Base-by-base conservation (phyloP, 371 early-diverging fungal species). In the Entomophthora muscae region DNA sequence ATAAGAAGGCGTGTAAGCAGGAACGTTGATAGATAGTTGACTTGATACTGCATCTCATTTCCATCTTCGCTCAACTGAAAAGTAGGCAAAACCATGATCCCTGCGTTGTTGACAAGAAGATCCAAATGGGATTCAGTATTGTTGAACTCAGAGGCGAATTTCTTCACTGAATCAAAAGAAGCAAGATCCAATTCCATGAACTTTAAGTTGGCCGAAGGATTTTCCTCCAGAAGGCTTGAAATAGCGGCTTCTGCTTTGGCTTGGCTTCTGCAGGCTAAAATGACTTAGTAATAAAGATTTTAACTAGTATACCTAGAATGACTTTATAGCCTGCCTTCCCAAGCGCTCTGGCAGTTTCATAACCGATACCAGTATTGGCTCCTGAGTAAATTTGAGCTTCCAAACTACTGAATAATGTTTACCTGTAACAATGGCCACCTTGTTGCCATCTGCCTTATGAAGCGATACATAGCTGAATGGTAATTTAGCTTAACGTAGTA, bases 121-220 rank as follows among this genome's bases (percentile, higher is more conserved):
- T 62, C 22, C 26, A 62, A 27, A 3, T 22, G 51, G 12, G 29
- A 26, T 12, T 27, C 26, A 7, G 2, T 22, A 27, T n/a, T 7
- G 13, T 33, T 21, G 28, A 62, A 62, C 7, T 33, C 5, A 5
- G 2, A 10, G 3, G 29, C 62, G 23, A 62, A 62, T 23, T 51
- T 7, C 21, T 26, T n/a, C 12, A 62, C 62, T 2, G 52, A 52
- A 2, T 51, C 12, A 26, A 62, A 26, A 62, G 53, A 52, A 3
- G 70, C 70, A 3, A 69, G 66, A 7, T 66, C 70, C 54, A 64
- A 69, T 31, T 52, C 58, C 3, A 64, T 53, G 22, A 66, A 66
- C 32, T 70, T 66, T 23, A 66, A 59, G 60, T 66, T 71, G 68
- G 71, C 68, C 32, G 69, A 65, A 27, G 69, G 67, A 10, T 65